A percentile compares a stretch with the other conserved stretches of the same genome.
Evolutionary conservation across 352 stramenopile genomes (phyloP).

Genomic region (Phytophthora constricta): DNA sequence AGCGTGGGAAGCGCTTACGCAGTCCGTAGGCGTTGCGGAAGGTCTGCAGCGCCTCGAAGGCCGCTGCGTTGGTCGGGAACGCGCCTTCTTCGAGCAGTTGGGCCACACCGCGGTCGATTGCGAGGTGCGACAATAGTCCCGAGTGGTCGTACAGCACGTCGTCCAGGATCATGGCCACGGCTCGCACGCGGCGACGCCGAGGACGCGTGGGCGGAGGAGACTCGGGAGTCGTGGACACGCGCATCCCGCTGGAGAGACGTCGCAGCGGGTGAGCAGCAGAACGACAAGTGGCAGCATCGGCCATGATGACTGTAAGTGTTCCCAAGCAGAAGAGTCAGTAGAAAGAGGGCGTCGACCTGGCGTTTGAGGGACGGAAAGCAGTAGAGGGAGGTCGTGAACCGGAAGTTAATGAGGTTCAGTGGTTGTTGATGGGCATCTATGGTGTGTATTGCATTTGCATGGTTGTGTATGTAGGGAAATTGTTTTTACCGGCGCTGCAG

Average conservation of each 20-base stretch:
- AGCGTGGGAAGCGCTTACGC: constrained; percentile 84
- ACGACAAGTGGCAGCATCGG: constrained; percentile 15
- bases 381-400: too few relatives aligned
- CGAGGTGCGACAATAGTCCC: constrained; percentile 78
- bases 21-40: constrained; percentile 87
- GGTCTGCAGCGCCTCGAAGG: constrained; percentile 75
- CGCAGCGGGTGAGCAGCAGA: constrained; percentile 20
- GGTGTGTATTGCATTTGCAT: background rate
- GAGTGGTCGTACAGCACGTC: constrained; percentile 90
- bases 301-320: too few relatives aligned
- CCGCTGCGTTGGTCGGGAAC: constrained; percentile 69
- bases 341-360: too few relatives aligned
- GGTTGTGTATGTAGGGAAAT: too few relatives aligned
- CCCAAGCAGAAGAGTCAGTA: too few relatives aligned
- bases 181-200: constrained; percentile 64
- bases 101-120: constrained; percentile 77
- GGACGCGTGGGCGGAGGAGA: constrained; percentile 3
- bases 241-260: constrained; percentile 33
- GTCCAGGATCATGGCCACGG: constrained; percentile 86
- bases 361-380: too few relatives aligned
- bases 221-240: constrained; percentile 6
- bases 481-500: constrained; percentile 65
- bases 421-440: background rate
- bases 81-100: constrained; percentile 74
- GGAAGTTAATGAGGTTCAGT: too few relatives aligned